A percentile compares a stretch with the other conserved stretches of the same genome.
phyloP scores from a whole-genome alignment of 495 filamentous ascomycete species.

The Penicillium bovifimosum region DNA sequence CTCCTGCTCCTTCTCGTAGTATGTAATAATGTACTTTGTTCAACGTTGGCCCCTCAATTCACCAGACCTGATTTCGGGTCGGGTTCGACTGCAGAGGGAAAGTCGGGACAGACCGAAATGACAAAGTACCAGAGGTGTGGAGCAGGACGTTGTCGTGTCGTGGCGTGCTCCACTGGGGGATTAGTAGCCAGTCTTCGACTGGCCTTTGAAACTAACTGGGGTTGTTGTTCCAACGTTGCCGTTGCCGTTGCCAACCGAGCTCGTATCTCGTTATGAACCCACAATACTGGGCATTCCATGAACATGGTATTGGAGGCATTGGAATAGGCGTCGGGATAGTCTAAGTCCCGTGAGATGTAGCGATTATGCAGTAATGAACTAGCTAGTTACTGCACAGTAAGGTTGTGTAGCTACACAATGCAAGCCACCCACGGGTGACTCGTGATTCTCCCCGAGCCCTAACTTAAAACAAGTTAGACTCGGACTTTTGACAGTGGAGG shows the following conservation, averaged over 20 bases:
- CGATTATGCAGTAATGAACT: too few species aligned
- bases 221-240: too few species aligned
- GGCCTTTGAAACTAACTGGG: not conserved
- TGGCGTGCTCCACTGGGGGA: slow-evolving; percentile 4
- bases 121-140: not conserved
- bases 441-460: not conserved
- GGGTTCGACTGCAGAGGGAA: not conserved
- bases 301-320: not conserved
- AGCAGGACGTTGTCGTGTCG: not conserved
- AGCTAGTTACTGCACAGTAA: too few species aligned
- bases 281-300: too few species aligned
- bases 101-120: not conserved
- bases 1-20: not conserved
- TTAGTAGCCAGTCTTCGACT: not conserved
- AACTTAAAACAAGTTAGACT: not conserved
- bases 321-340: not conserved
- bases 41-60: not conserved
- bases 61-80: not conserved
- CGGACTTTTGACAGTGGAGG: not conserved
- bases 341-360: too few species aligned
- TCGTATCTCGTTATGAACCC: too few species aligned
- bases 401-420: not conserved
- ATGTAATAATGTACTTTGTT: too few species aligned
- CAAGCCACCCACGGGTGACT: not conserved
- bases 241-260: too few species aligned